Evolutionary conservation across 2,329 filamentous ascomycete genomes (phyloP), one percentile per base, ranked within the genome.

Genomic region (Talaromyces sp.): DNA sequence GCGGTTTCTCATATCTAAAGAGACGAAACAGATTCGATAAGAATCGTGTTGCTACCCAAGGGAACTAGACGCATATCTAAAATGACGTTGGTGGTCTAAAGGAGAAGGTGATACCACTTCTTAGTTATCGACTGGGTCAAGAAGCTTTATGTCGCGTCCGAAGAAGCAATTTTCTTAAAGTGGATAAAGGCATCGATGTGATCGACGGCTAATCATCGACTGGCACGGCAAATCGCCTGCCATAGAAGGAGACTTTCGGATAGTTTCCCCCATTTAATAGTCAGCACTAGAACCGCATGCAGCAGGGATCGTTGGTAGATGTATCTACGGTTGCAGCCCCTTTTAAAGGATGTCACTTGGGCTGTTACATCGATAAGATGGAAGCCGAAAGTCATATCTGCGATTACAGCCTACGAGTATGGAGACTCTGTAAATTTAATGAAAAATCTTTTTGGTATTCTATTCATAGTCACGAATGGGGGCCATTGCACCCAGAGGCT

Each of bases 281-380:
- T 19, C 43, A 24, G 43, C 43, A 46, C 21, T 24, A 46, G 11
- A 11, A 9, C n/a, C 21, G 3, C 19, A 19, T 46, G 19, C 43
- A 24, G 43, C 21, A 46, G 43, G 43, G 43, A 11, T 46, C n/a
- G 19, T 66, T 70, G 2, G 61, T 19, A 29, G 51, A 9, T 24
- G 4, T 19, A 24, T 24, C 9, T 46, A 46, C 19, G 43, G 43
- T 46, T 46, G 9, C 43, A 46, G n/a, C 21, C 24, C 11, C n/a
- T 24, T 46, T 46, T 46, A 24, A 24, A 46, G 43, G n/a, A 46
- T 46, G 43, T 24, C 21, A 21, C 43, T 46, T 46, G 43, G 9
- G 43, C 43, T 46, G 43, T 46, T 46, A 46, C n/a, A 21, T 24
- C 2, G 43, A 38, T 38, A 38, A 38, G 35, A 38, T 38, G 14